Percentiles rank a stretch among this genome's conserved stretches.
These are phyloP conservation scores for Phanerodontia chrysosporium DNA, from an alignment of 768 basidiomycete species.

Conservation along the genomic window DNA sequence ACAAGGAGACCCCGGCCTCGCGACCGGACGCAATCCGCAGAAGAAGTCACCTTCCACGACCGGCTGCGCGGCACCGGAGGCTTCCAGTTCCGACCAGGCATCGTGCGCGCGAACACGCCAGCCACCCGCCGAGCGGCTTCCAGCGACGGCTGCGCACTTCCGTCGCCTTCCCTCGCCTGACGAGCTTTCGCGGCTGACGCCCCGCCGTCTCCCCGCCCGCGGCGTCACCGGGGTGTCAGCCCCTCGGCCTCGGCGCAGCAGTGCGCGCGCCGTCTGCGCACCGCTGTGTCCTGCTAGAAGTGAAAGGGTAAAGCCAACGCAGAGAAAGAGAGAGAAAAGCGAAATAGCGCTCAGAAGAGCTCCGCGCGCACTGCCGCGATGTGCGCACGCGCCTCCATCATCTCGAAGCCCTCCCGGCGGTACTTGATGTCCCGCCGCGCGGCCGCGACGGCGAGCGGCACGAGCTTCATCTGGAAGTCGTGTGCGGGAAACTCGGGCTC, in stretches of 20 bases:
- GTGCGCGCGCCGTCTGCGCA: no score
- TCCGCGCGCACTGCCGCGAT: not conserved
- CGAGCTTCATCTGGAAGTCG: not conserved
- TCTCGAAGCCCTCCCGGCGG: conserved; percentile 9
- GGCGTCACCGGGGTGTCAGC: not conserved
- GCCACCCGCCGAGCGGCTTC: not conserved
- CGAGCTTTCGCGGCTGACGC: not conserved
- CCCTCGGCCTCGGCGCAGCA: not conserved
- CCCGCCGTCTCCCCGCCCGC: not conserved
- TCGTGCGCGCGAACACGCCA: not conserved
- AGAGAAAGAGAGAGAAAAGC: not conserved
- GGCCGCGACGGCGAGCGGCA: conserved; percentile 3
- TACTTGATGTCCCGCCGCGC: conserved; percentile 6
- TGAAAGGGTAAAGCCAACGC: not conserved
- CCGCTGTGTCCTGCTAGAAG: no score
- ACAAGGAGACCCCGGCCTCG: not conserved
- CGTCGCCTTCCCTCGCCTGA: not conserved
- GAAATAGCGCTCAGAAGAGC: not conserved
- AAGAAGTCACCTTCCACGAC: not conserved
- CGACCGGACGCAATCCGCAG: not conserved
- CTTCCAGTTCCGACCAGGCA: no score
- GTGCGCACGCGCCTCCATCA: conserved; percentile 5
- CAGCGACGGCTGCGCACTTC: not conserved
- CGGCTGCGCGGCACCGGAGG: no score
- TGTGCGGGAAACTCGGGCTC: not conserved